phyloP scores from a whole-genome alignment of 805 yeast genomes.

The Candida silvicultrix region DNA sequence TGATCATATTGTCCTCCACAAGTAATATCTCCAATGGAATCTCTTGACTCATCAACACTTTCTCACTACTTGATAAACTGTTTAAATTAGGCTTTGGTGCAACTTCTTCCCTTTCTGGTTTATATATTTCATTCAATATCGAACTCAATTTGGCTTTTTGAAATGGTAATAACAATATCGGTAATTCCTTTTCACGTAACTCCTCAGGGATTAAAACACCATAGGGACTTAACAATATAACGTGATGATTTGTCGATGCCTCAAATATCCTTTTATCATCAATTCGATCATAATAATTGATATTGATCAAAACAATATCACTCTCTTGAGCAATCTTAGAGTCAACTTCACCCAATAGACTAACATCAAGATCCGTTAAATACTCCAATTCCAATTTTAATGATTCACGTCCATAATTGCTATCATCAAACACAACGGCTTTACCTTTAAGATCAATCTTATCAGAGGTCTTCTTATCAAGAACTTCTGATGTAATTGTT shows the following conservation, averaged over 20 bases:
- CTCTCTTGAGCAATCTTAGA: not conserved
- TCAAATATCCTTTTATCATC: not conserved
- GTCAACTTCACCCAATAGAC: not conserved
- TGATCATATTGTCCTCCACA: conserved; percentile 92
- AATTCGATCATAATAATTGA: conserved; percentile 6
- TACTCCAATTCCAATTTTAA: conserved; percentile 6
- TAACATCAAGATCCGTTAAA: conserved; percentile 3
- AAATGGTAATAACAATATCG: conserved; percentile 14
- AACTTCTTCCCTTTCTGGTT: not conserved
- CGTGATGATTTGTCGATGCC: not conserved
- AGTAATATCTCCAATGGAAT: conserved; percentile 59
- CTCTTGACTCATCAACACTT: conserved; percentile 4
- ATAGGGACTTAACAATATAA: conserved; percentile 10
- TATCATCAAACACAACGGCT: conserved; percentile 7
- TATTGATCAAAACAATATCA: conserved; percentile 6
- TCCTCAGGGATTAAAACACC: conserved; percentile 6
- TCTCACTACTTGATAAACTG: not conserved
- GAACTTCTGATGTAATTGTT: conserved; percentile 41
- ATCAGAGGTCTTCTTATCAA: not conserved
- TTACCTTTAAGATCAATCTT: not conserved
- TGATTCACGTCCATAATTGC: conserved; percentile 2
- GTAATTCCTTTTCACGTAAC: conserved; percentile 3
- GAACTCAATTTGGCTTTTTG: conserved; percentile 6
- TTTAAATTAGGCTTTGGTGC: not conserved
- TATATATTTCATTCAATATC: conserved; percentile 1